Evolutionary conservation across 2,329 filamentous ascomycete genomes (phyloP).

Genomic region (Hypoxylon sp.): DNA sequence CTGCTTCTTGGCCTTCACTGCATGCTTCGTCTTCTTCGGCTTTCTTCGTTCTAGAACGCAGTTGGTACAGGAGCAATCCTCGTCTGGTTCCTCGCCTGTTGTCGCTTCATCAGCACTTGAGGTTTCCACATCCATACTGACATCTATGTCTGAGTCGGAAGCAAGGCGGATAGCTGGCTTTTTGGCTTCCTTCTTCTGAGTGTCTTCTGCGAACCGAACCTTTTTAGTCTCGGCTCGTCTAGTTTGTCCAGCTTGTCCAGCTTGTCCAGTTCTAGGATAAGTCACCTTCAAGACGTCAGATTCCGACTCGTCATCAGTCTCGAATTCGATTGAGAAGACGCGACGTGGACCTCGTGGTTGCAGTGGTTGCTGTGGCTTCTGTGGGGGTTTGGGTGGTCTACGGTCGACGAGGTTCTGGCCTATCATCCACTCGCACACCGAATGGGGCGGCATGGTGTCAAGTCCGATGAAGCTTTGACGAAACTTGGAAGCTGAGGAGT

Average conservation of each 20-base stretch:
- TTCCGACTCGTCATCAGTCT: slow-evolving; percentile 68
- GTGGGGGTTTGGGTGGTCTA: background rate
- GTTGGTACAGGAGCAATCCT: slow-evolving; percentile 55
- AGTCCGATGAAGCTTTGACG: background rate
- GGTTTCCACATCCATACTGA: slow-evolving; percentile 37
- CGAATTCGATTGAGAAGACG: slow-evolving; percentile 59
- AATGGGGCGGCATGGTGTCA: slow-evolving; percentile 58
- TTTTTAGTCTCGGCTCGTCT: slow-evolving; percentile 35
- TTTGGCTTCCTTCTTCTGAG: slow-evolving; percentile 59
- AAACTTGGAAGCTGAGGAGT: background rate
- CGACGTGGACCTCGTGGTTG: slow-evolving; percentile 31
- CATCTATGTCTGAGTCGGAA: slow-evolving; percentile 37
- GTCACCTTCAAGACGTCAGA: slow-evolving; percentile 65
- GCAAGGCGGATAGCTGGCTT: slow-evolving; percentile 36
- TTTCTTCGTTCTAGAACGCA: slow-evolving; percentile 52
- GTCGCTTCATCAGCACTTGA: slow-evolving; percentile 38
- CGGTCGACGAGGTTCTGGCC: slow-evolving; percentile 55
- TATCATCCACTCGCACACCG: slow-evolving; percentile 59
- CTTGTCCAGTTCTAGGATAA: slow-evolving; percentile 60
- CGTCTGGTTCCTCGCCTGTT: slow-evolving; percentile 54
- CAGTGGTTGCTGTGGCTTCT: background rate
- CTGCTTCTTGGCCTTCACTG: slow-evolving; percentile 29
- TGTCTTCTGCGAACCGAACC: slow-evolving; percentile 41
- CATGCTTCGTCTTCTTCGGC: slow-evolving; percentile 50
- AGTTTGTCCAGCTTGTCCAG: slow-evolving; percentile 23